Base-by-base conservation (phyloP, 495 filamentous ascomycete species). In the Penicillium cataractarum region DNA sequence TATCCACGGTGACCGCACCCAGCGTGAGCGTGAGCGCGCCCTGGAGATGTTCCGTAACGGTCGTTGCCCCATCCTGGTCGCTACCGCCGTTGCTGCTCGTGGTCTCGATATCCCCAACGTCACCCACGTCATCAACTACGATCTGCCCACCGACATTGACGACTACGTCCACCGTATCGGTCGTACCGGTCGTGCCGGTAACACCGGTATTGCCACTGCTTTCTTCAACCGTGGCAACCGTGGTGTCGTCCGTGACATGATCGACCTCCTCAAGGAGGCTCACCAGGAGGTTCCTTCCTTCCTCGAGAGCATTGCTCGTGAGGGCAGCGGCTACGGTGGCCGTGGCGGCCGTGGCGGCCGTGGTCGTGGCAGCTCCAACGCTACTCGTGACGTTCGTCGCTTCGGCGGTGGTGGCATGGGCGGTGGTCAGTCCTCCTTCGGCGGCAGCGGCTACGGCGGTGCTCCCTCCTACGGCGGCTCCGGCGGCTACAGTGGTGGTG, bases 161-260 rank as follows among this genome's bases (percentile, higher is more conserved):
- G 95, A 99, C 82, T 99, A 99, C 69, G 96, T 99, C 60, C 95
- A 99, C 80, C 92, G 95, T 76, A 99, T 98, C 74, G 95, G 95
- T 88, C 96, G 95, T 93, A 99, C 95, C 61, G 95, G 96, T 70
- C 95, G 95, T 90, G 96, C 96, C 61, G 95, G 95, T 74, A 99
- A 99, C 82, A 97, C 94, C 64, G 95, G 95, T 88, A 91, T 97
- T 61, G 91, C 95, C 9, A 99, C 95, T 59, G 94, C 96, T 51
- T 99, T 99, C 86, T 98, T 97, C 87, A 99, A 99, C 87, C 95
- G 95, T 72, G 93, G 93, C 68, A 99, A 99, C 86, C 91, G 95
- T 65, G 95, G 93, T 77, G 91, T 99, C 65, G 95, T 97, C 53
- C 89, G 92, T 54, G 96, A 98, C 73, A 85, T 99, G 55, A 86